Evolutionary conservation across 164 flowering plant species (phyloP).

Genomic region (Aristolochia californica): DNA sequence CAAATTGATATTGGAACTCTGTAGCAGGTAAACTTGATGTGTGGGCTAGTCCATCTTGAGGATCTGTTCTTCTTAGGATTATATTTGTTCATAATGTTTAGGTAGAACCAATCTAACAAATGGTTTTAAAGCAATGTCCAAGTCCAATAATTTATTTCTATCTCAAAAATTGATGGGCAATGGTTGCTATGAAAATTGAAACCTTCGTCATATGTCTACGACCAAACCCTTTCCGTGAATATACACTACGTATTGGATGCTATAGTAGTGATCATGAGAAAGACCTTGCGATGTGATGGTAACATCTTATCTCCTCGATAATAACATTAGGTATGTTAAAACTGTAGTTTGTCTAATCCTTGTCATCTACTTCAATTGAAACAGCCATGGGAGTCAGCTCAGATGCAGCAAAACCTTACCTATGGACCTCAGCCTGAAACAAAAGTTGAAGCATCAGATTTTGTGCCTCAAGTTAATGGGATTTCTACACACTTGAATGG

Average conservation of each 20-base stretch:
- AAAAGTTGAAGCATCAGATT: slow-evolving; percentile 20
- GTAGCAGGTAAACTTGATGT: too few relatives aligned
- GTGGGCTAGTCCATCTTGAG: not conserved
- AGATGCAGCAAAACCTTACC: slow-evolving; percentile 27
- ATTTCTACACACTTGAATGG: slow-evolving; percentile 25
- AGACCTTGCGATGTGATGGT: not conserved
- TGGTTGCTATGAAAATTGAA: too few relatives aligned
- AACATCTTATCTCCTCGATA: not conserved
- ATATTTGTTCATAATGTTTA: too few relatives aligned
- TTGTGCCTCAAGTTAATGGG: slow-evolving; percentile 23
- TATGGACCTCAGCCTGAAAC: slow-evolving; percentile 20
- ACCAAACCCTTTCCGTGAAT: too few relatives aligned
- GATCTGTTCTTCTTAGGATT: not conserved
- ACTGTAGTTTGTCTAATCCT: not conserved
- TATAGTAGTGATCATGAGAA: not conserved
- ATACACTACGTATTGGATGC: not conserved
- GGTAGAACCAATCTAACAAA: too few relatives aligned
- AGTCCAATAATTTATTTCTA: too few relatives aligned
- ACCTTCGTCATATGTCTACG: not conserved
- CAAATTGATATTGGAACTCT: too few relatives aligned
- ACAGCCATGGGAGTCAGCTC: slow-evolving; percentile 80
- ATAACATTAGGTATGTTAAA: not conserved
- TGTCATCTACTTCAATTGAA: not conserved
- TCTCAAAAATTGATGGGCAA: not conserved
- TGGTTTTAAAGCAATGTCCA: too few relatives aligned